Evolutionary conservation across 1,139 yeast genomes (phyloP).

Genomic region (Casaregolazyma lundiana): DNA sequence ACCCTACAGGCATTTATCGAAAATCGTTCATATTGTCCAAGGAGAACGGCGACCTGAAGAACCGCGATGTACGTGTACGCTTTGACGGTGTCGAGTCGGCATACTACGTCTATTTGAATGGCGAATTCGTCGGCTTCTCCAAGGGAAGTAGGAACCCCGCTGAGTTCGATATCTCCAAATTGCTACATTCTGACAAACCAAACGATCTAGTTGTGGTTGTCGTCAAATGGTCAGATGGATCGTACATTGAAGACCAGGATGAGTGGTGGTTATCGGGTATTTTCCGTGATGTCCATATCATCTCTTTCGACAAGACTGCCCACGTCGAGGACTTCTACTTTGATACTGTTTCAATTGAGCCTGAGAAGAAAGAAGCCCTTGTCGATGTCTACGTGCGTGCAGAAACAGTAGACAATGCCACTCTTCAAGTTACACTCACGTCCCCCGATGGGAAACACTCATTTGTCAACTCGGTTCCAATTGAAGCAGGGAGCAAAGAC

Average conservation of each 20-base stretch:
- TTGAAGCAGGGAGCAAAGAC: not conserved
- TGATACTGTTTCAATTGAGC: slow-evolving; percentile 11
- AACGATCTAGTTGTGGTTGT: slow-evolving; percentile 29
- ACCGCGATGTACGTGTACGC: slow-evolving; percentile 23
- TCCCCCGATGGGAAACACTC: slow-evolving; percentile 2
- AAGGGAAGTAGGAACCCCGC: slow-evolving; percentile 35
- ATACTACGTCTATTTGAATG: slow-evolving; percentile 33
- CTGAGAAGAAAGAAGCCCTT: slow-evolving; percentile 5
- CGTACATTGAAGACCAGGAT: slow-evolving; percentile 37
- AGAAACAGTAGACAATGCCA: not conserved
- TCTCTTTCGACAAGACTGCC: slow-evolving; percentile 15
- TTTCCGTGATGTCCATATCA: slow-evolving; percentile 22
- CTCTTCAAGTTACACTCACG: not conserved
- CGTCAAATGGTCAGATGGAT: slow-evolving; percentile 34
- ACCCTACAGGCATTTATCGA: slow-evolving; percentile 37
- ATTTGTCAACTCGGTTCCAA: not conserved
- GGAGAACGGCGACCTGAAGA: slow-evolving; percentile 9
- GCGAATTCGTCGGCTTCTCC: slow-evolving; percentile 31
- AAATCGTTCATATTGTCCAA: slow-evolving; percentile 21
- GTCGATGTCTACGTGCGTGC: slow-evolving; percentile 12
- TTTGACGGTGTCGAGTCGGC: slow-evolving; percentile 38
- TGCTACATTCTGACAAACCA: slow-evolving; percentile 11
- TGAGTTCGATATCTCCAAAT: slow-evolving; percentile 30
- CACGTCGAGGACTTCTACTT: slow-evolving; percentile 21
- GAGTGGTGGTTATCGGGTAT: slow-evolving; percentile 38